Evolutionary conservation across 1,139 yeast species (phyloP).

Genomic region (Candida pseudoviswanathii): DNA sequence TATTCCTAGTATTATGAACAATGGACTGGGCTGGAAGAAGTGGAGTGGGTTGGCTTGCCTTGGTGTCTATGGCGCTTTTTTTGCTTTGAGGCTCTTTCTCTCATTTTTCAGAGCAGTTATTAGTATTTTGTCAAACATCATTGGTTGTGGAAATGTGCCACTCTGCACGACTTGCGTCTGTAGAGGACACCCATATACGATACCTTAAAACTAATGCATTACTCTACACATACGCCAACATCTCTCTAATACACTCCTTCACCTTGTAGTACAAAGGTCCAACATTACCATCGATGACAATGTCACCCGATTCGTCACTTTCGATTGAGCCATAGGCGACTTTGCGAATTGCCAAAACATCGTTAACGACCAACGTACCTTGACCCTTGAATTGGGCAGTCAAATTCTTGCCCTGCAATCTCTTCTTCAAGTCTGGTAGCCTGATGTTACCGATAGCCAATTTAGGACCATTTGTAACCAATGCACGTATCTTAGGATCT

Average conservation of each 20-base stretch:
- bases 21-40: not conserved
- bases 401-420: constrained; percentile 58
- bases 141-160: not conserved
- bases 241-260: constrained; percentile 70
- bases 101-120: not conserved
- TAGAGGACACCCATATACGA: too few relatives aligned
- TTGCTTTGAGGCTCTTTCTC: not conserved
- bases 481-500: constrained; percentile 13
- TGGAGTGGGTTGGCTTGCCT: too few relatives aligned
- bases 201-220: too few relatives aligned
- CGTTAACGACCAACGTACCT: constrained; percentile 87
- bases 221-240: constrained; percentile 70
- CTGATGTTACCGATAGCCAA: constrained; percentile 88
- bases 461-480: constrained; percentile 31
- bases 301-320: constrained; percentile 68
- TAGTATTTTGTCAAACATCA: constrained; percentile 4
- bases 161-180: not conserved
- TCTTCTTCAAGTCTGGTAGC: constrained; percentile 76
- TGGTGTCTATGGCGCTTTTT: too few relatives aligned
- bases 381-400: constrained; percentile 90
- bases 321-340: constrained; percentile 45
- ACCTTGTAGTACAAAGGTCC: constrained; percentile 79
- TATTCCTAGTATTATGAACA: not conserved
- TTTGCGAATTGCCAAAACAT: constrained; percentile 73
- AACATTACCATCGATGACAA: constrained; percentile 80